A percentile compares a stretch with the other conserved stretches of the same genome.
These are phyloP conservation scores for Candida xiaguanensis DNA, from an alignment of 805 yeast species.

Conservation along the genomic window DNA sequence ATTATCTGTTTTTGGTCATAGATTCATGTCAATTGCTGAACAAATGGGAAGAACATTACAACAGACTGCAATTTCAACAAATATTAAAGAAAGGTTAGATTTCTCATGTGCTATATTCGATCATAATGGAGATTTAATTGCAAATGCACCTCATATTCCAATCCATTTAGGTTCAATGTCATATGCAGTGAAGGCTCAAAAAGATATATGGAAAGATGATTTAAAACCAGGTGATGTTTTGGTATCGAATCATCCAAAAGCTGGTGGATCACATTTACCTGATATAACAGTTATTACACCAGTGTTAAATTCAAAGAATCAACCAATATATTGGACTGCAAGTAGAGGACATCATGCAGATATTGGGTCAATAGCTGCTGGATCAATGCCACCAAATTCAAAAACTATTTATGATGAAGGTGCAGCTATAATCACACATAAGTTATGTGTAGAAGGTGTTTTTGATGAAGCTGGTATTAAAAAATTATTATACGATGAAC, in stretches of 20 bases:
- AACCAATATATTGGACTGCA: slow-evolving; percentile 81
- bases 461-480: slow-evolving; percentile 74
- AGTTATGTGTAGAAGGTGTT: slow-evolving; percentile 61
- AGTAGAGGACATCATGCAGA: slow-evolving; percentile 96
- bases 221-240: slow-evolving; percentile 40
- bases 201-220: slow-evolving; percentile 37
- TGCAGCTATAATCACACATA: slow-evolving; percentile 76
- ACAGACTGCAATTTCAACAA: slow-evolving; percentile 44
- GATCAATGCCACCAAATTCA: slow-evolving; percentile 93
- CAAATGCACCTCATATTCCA: slow-evolving; percentile 45
- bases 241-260: slow-evolving; percentile 40
- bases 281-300: slow-evolving; percentile 89
- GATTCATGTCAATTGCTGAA: slow-evolving; percentile 38
- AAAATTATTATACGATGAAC: slow-evolving; percentile 61
- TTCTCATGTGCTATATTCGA: slow-evolving; percentile 46
- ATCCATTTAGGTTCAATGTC: slow-evolving; percentile 48
- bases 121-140: slow-evolving; percentile 39
- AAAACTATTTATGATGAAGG: slow-evolving; percentile 86
- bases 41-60: slow-evolving; percentile 45
- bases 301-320: slow-evolving; percentile 47
- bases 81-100: slow-evolving; percentile 43
- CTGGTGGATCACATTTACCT: slow-evolving; percentile 43
- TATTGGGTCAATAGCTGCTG: slow-evolving; percentile 89
- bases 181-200: slow-evolving; percentile 43
- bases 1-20: slow-evolving; percentile 38